Conservation (phyloP, 2,329 filamentous ascomycete genomes). For the Calonectria pauciramosa region DNA sequence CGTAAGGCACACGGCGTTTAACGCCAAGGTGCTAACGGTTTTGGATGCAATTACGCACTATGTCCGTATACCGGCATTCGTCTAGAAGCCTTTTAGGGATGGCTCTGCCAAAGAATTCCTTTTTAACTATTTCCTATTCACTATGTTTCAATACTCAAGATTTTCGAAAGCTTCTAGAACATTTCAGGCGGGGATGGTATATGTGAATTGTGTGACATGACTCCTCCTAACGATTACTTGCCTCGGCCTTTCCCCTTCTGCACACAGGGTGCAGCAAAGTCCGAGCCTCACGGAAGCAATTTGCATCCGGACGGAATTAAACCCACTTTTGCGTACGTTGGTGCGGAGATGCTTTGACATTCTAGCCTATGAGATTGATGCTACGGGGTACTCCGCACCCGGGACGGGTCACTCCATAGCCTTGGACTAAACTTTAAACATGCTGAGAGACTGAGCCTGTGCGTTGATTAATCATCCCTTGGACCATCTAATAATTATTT, state of each 20-base stretch:
- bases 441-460: no score
- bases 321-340: neutral
- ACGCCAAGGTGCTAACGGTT: neutral
- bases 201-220: neutral
- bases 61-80: neutral
- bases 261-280: neutral
- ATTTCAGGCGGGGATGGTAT: neutral
- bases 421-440: neutral
- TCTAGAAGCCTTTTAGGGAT: no score
- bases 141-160: no score
- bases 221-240: neutral
- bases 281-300: neutral
- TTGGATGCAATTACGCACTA: neutral
- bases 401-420: neutral
- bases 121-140: no score
- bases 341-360: neutral
- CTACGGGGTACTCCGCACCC: neutral
- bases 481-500: neutral
- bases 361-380: neutral
- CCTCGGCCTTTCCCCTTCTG: neutral
- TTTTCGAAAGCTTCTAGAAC: no score
- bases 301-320: neutral
- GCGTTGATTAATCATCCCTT: neutral
- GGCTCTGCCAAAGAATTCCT: no score
- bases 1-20: neutral